phyloP scores from a whole-genome alignment of 176 grass and related monocot species.

The Aechmea fasciata region DNA sequence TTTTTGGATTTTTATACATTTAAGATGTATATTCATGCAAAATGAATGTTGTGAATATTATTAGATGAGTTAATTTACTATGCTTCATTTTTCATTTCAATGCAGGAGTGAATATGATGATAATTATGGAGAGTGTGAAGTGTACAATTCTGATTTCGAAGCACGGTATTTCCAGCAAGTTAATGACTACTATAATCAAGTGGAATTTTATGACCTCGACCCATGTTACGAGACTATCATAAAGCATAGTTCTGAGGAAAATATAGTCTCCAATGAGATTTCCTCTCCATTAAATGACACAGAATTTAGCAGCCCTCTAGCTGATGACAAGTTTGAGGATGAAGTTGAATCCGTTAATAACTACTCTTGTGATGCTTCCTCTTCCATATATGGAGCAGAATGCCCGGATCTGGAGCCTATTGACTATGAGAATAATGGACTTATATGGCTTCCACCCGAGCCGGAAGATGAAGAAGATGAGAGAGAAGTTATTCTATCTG shows the following conservation, averaged over 20 bases:
- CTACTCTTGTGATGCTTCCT: conserved; percentile 63
- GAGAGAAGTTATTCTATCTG: conserved; percentile 30
- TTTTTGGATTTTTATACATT: too few species aligned
- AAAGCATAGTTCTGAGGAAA: conserved; percentile 28
- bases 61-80: background rate
- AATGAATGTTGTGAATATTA: too few species aligned
- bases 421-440: conserved; percentile 76
- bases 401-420: conserved; percentile 43
- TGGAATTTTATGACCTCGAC: conserved; percentile 48
- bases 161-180: conserved; percentile 30
- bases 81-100: background rate
- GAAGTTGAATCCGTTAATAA: conserved; percentile 74
- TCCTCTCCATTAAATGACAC: conserved; percentile 23
- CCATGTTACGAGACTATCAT: conserved; percentile 33
- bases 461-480: conserved; percentile 83
- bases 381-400: conserved; percentile 74
- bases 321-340: conserved; percentile 51
- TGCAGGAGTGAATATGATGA: conserved; percentile 56
- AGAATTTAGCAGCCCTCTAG: conserved; percentile 22
- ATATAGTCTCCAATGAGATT: conserved; percentile 37
- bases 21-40: too few species aligned
- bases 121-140: conserved; percentile 56
- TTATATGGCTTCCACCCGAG: conserved; percentile 82
- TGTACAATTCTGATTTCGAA: conserved; percentile 49
- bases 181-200: conserved; percentile 46